Evolutionary conservation across 257 asterid genomes (phyloP), one percentile per base, ranked within the genome.

Genomic region (Solanum tacnaense): DNA sequence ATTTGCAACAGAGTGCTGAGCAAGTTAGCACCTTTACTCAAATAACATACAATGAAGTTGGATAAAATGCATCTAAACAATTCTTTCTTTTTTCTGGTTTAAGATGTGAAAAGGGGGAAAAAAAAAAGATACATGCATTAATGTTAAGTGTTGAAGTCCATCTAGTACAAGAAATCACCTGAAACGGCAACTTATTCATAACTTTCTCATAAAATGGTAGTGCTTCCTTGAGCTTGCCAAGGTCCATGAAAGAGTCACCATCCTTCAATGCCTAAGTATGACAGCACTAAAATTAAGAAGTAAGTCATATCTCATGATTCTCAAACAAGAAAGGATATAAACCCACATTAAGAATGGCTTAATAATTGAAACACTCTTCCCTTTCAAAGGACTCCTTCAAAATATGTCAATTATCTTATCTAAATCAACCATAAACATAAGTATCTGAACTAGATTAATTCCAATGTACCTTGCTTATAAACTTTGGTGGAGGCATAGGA

Each of bases 181-280:
- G 92, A 90, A 92, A 95, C 16, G 94, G 70, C 93, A 96, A 86
- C 89, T 92, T 93, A 73, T 94, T 94, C 98, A 96, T 96, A 89
- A 97, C 91, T 87, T 90, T 79, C 85, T 93, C 95, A 86, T 96
- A 96, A 56, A 94, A 94, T 82, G 96, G 93, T 70, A 95, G 84
- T 9, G 98, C 99, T 83, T 92, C 98, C 92, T 93, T 93, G 85
- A 97, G 94, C 67, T 92, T 90, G 85, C 98, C 99, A 67, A 86
- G 91, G 90, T 95, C 98, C 99, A 97, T 94, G 91, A 95, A 92
- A 27, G 92, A 89, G 92, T 97, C 95, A 4, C 98, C 98, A 6
- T 95, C 98, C 68, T 88, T 92, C 92, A 97, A 86, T 89, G 92
- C 98, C 99, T 97, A 93, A 79, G 93, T 88, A 94, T 49, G 90